Conservation (phyloP, 2,329 filamentous ascomycete genomes). For the Colletotrichum sp. region DNA sequence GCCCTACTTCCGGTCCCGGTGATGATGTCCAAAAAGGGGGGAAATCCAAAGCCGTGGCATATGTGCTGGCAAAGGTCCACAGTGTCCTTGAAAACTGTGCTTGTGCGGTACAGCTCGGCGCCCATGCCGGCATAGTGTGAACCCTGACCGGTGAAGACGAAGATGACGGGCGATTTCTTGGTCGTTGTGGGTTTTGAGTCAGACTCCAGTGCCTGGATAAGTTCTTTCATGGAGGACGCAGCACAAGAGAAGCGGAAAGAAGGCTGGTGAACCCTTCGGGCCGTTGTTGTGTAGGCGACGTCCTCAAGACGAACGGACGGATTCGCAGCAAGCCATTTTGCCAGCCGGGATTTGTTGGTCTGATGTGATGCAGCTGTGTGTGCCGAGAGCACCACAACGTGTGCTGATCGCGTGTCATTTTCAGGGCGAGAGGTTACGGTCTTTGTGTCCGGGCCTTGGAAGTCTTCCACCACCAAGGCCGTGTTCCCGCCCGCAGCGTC, state of each 20-base stretch:
- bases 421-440: not conserved
- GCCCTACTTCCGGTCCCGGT: not conserved
- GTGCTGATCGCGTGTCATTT: not conserved
- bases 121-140: slow-evolving; percentile 36
- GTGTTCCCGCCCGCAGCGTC: slow-evolving; percentile 34
- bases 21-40: slow-evolving; percentile 45
- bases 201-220: not conserved
- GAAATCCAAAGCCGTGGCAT: slow-evolving; percentile 36
- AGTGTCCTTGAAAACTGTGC: slow-evolving; percentile 32
- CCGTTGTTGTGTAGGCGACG: slow-evolving; percentile 1
- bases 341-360: not conserved
- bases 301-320: not conserved
- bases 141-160: slow-evolving; percentile 44
- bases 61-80: slow-evolving; percentile 37
- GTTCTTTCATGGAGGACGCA: not conserved
- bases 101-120: slow-evolving; percentile 27
- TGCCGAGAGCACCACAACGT: not conserved
- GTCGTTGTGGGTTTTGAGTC: not conserved
- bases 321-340: not conserved
- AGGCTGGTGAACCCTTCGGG: not conserved
- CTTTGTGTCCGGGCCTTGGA: not conserved
- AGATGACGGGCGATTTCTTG: slow-evolving; percentile 30
- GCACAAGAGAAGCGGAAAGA: not conserved
- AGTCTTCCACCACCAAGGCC: slow-evolving; percentile 25
- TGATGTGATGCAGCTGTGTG: not conserved